Conservation (phyloP, 192 early-diverging fungal species). For the Dispira parvispora region DNA sequence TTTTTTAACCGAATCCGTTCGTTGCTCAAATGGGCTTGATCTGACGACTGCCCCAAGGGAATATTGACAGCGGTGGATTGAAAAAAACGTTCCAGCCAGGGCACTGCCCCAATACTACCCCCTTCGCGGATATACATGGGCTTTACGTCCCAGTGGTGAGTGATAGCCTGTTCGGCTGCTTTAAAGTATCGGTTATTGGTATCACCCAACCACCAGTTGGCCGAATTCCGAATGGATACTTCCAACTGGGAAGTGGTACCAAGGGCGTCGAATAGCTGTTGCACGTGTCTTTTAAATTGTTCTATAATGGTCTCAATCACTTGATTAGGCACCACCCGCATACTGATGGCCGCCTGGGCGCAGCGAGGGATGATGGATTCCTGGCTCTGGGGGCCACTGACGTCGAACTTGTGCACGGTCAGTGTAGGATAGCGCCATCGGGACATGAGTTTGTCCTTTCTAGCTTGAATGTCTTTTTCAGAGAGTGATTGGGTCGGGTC, state of each 20-base stretch:
- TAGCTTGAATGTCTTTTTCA: conserved; percentile 26
- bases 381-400: conserved; percentile 45
- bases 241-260: conserved; percentile 28
- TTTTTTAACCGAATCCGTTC: conserved; percentile 58
- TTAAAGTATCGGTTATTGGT: conserved; percentile 43
- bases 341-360: conserved; percentile 48
- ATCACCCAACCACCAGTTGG: conserved; percentile 65
- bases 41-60: conserved; percentile 64
- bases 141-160: conserved; percentile 24
- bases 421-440: conserved; percentile 58
- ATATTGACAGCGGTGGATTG: conserved; percentile 49
- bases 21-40: conserved; percentile 62
- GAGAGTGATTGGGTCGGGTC: not conserved
- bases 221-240: conserved; percentile 36
- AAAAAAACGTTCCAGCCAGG: conserved; percentile 51
- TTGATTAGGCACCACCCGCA: conserved; percentile 65
- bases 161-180: conserved; percentile 46
- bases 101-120: conserved; percentile 59
- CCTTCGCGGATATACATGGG: conserved; percentile 63
- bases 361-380: conserved; percentile 49
- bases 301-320: conserved; percentile 37
- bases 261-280: conserved; percentile 28
- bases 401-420: conserved; percentile 58
- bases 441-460: conserved; percentile 31
- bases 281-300: conserved; percentile 36